Evolutionary conservation across 805 yeast species (phyloP), one percentile per base, ranked within the genome.

Genomic region (Metschnikowia shivogae): DNA sequence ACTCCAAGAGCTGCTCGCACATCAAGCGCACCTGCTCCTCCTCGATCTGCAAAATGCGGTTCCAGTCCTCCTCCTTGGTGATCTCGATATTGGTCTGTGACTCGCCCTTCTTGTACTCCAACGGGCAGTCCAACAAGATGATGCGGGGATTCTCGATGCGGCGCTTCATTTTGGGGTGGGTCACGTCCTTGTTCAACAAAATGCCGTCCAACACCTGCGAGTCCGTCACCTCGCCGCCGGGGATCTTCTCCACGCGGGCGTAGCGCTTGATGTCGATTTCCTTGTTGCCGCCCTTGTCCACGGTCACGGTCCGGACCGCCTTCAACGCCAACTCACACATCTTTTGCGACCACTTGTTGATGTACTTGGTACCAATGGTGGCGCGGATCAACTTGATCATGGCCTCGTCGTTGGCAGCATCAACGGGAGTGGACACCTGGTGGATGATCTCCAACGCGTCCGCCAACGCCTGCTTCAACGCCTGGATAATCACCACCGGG

Each of bases 111-210:
- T 93, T 93, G 73, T 93, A 93, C 70, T 93, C 99, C 58, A 93
- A 76, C 10, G 99, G 97, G 68, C 97, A 90, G 70, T 93, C 99
- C 56, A 93, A 76, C 55, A 93, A 76, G 14, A 93, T 78, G 44
- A 93, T 80, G 53, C 92, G 80, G 41, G 99, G 99, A 60, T 89
- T 86, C 63, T 84, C 86, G 56, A 93, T 86, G 57, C 73, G 62
- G 64, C 99, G 82, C 57, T 84, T 84, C 99, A 93, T 93, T 67
- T 90, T 89, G 52, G 99, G 99, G 68, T 93, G 99, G n/a, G 95
- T 89, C 46, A 93, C 95, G 63, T 93, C 99, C 68, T 93, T 93
- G 73, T 93, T 93, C 58, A 93, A 77, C 70, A 93, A 72, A 42
- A 92, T 85, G 52, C 99, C 99, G 60, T 86, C 90, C 59, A 93